These are phyloP conservation scores for Neonectria coccinea DNA, from an alignment of 2,329 filamentous ascomycete genomes.

Conservation along the genomic window DNA sequence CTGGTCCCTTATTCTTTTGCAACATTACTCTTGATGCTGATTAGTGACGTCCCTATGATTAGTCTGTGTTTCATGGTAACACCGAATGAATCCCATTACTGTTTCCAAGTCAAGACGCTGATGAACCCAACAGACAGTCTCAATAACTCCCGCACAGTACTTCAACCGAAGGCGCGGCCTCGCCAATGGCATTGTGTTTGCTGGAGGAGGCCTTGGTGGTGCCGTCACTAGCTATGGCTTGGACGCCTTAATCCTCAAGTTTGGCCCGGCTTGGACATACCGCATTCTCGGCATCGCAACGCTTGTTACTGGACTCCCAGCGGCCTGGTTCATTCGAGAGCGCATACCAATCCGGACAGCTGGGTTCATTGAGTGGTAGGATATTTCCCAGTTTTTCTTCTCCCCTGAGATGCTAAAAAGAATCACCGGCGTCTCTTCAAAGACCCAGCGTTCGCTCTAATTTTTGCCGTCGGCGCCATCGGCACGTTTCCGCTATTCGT, in stretches of 20 bases:
- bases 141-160: slow-evolving; percentile 58
- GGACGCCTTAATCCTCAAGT: slow-evolving; percentile 58
- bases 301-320: slow-evolving; percentile 65
- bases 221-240: slow-evolving; percentile 63
- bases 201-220: slow-evolving; percentile 67
- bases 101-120: slow-evolving; percentile 31
- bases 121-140: slow-evolving; percentile 24
- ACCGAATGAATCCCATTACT: slow-evolving; percentile 37
- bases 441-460: slow-evolving; percentile 60
- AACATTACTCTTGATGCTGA: background rate
- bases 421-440: slow-evolving; percentile 61
- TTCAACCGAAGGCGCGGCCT: slow-evolving; percentile 65
- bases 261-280: slow-evolving; percentile 64
- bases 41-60: background rate
- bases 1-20: background rate
- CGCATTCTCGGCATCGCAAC: slow-evolving; percentile 65
- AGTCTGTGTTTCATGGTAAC: slow-evolving; percentile 27
- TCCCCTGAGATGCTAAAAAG: background rate
- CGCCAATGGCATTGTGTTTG: slow-evolving; percentile 66
- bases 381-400: background rate
- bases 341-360: slow-evolving; percentile 41
- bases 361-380: slow-evolving; percentile 62
- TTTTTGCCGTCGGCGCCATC: slow-evolving; percentile 67
- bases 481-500: slow-evolving; percentile 71
- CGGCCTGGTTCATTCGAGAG: slow-evolving; percentile 65